These are phyloP conservation scores for Trichoderma orchidacearum DNA, from an alignment of 495 filamentous ascomycete species.

Conservation along the genomic window DNA sequence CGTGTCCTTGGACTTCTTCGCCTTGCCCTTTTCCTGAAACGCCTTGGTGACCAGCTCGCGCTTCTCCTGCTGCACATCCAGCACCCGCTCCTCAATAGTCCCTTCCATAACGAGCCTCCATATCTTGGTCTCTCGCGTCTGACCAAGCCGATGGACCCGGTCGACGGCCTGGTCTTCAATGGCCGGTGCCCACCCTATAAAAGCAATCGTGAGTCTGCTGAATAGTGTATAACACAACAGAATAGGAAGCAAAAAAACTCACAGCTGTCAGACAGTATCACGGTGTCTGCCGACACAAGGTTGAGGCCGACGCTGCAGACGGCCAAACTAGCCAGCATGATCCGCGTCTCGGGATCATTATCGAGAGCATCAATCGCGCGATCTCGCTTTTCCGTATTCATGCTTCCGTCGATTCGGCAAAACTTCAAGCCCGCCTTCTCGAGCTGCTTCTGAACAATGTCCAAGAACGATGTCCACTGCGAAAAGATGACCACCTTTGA, in stretches of 20 bases:
- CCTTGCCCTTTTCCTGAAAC: constrained; percentile 45
- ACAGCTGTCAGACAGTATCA: constrained; percentile 68
- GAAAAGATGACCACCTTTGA: constrained; percentile 86
- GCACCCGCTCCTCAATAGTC: constrained; percentile 74
- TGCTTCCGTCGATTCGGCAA: constrained; percentile 72
- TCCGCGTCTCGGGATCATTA: constrained; percentile 50
- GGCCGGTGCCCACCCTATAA: constrained; percentile 71
- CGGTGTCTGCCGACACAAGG: constrained; percentile 76
- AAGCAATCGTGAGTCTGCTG: constrained; percentile 5
- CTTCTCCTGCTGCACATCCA: constrained; percentile 73
- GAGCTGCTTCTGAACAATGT: constrained; percentile 63
- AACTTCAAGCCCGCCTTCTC: constrained; percentile 45
- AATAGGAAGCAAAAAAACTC: constrained; percentile 5
- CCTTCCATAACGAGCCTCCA: constrained; percentile 74
- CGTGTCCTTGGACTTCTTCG: constrained; percentile 29
- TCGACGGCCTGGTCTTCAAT: constrained; percentile 93
- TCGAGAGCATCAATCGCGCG: constrained; percentile 52
- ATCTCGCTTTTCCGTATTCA: constrained; percentile 55
- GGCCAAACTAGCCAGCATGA: constrained; percentile 71
- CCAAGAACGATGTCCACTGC: constrained; percentile 86
- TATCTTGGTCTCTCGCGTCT: constrained; percentile 63
- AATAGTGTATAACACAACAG: not conserved
- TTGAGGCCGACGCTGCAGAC: constrained; percentile 86
- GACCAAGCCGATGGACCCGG: constrained; percentile 77
- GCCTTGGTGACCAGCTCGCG: constrained; percentile 65